These are phyloP conservation scores for Globisporangium nunn DNA, from an alignment of 352 stramenopile species.

Conservation along the genomic window DNA sequence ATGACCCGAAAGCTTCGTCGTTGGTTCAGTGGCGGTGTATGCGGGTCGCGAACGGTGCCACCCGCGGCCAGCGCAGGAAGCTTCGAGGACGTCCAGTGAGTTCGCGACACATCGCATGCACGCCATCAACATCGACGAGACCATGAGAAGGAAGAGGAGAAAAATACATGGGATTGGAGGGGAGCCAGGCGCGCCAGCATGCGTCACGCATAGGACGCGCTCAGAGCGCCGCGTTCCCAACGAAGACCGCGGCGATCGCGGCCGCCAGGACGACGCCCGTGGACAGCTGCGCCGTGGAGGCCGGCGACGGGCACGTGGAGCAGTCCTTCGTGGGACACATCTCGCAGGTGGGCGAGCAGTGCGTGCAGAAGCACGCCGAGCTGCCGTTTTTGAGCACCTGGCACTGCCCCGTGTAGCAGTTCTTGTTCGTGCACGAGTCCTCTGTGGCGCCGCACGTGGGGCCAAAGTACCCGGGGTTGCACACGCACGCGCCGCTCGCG, in stretches of 20 bases:
- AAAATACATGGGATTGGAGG: background rate
- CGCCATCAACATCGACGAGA: background rate
- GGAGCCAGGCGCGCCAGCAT: background rate
- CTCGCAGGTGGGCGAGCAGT: constrained; percentile 11
- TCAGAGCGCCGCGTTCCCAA: constrained; percentile 15
- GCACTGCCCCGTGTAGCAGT: constrained; percentile 14
- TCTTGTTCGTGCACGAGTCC: constrained; percentile 21
- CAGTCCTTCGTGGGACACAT: constrained; percentile 19
- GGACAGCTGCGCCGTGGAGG: constrained; percentile 8
- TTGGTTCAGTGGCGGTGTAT: too few species aligned
- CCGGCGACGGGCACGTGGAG: constrained; percentile 14
- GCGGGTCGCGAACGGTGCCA: too few species aligned
- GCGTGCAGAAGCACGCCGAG: constrained; percentile 18
- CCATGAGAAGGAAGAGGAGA: background rate
- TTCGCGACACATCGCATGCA: background rate
- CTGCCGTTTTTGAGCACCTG: constrained; percentile 14
- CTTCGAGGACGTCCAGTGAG: too few species aligned
- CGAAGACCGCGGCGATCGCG: constrained; percentile 6
- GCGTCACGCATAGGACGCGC: background rate
- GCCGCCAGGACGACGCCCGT: constrained; percentile 13
- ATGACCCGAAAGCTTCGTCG: too few species aligned
- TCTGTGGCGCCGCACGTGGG: constrained; percentile 21
- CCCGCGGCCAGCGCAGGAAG: too few species aligned
- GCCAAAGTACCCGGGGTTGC: constrained; percentile 23
- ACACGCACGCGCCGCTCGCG: constrained; percentile 18